Base-by-base conservation (phyloP, 2,329 filamentous ascomycete genomes). In the Fusarium metavorans region DNA sequence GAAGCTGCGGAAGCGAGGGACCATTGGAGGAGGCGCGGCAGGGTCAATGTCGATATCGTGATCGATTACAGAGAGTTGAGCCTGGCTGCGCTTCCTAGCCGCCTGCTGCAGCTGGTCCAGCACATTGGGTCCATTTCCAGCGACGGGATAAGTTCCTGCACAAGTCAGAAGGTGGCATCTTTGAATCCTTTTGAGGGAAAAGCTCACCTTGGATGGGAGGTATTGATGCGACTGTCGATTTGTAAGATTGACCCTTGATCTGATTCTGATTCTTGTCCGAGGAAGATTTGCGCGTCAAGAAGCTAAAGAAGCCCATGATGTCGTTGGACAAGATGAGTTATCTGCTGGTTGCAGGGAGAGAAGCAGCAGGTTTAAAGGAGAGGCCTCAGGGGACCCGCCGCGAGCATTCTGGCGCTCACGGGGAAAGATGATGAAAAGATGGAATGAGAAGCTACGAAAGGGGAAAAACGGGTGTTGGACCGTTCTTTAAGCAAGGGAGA, bases 291-390 rank as follows among this genome's bases (percentile, higher is more conserved):
- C 78, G 73, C 34, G 61, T 67, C 32, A 79, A 67, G 41, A 79
- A 71, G 64, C 65, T 79, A 45, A 79, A 76, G 59, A 79, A 75
- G 54, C 78, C 78, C 78, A 79, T 79, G 67, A 73, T 76, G 72
- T 54, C 25, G 25, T 6, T 25, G 5, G 20, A 25, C 14, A n/a
- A 39, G 32, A 37, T 57, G 34, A 23, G 9, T 30, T 30, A 25
- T 39, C 16, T 27, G 70, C 62, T 60, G 66, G 48, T 37, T 34
- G 16, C 56, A 48, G 57, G 41, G n/a, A 45, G n/a, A 62, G 25
- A 18, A 20, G 8, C 32, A 25, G 57, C 54, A 54, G 32, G 52
- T 69, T 62, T 60, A 52, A 60, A 63, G 43, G 16, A 52, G 69
- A 73, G 66, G 67, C 66, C 59, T 73, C 54, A 67, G 43, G 70